Base-by-base conservation (phyloP, 1,139 yeast genomes). In the Yamadazyma buinensis region DNA sequence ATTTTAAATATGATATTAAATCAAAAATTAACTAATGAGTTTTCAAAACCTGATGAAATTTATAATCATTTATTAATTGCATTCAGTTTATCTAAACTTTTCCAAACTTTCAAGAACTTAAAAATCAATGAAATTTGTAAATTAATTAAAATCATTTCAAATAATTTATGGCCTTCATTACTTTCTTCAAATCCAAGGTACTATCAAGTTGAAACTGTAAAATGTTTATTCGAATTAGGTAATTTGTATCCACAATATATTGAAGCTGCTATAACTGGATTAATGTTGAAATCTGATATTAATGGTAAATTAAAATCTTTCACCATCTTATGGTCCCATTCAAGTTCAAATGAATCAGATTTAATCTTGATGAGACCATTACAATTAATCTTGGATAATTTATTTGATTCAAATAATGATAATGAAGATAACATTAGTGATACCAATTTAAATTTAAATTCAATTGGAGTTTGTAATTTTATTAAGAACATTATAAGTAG, bases 341-440 rank as follows among this genome's bases (percentile, higher is more conserved):
- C 84, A 1, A 44, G 56, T 13, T 55, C 67, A 4, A 65, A 59
- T 39, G 71, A 68, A 9, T 73, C 71, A 10, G 64, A 63, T 36
- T 48, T 55, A 1, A 59, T 88, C 7, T 57, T 87, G 15, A 63
- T 71, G 10, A 66, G 82, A 38, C 92, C 95, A 0, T 56, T 87
- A n/a, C 78, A 80, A 40, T 51, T 86, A 5, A 60, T 86, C 10
- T 52, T 86, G 14, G 95, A 87, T 50, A 84, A 77, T 32, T 51
- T 84, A 15, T n/a, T n/a, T n/a, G n/a, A n/a, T n/a, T n/a, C n/a
- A n/a, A n/a, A n/a, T n/a, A n/a, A n/a, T n/a, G n/a, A n/a, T n/a
- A 51, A 59, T 23, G 69, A 64, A 25, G 61, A 70, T 32, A n/a
- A n/a, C n/a, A n/a, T n/a, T n/a, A n/a, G n/a, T n/a, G n/a, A n/a